phyloP scores from a whole-genome alignment of 495 filamentous ascomycete genomes.

The Baudoinia panamericana region DNA sequence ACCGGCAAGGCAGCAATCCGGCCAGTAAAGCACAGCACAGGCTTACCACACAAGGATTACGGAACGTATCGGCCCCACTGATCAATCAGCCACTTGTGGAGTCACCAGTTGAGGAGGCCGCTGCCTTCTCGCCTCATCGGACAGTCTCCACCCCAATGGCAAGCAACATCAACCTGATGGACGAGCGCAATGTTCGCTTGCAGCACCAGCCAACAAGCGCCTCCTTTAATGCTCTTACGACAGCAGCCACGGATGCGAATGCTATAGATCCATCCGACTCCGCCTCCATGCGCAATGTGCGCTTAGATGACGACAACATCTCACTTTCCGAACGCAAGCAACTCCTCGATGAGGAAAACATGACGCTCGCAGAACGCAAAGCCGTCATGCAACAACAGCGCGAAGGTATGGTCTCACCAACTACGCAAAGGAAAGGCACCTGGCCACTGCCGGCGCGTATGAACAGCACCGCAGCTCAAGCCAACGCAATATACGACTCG shows the following conservation, averaged over 20 bases:
- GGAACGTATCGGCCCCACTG: constrained; percentile 35
- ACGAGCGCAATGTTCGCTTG: constrained; percentile 46
- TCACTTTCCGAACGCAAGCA: constrained; percentile 11
- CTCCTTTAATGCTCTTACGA: constrained; percentile 24
- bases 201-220: constrained; percentile 36
- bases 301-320: constrained; percentile 5
- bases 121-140: constrained; percentile 26
- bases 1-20: background rate
- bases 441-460: constrained; percentile 1
- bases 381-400: constrained; percentile 35
- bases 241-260: constrained; percentile 25
- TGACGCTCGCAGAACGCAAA: constrained; percentile 60
- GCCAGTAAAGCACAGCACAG: background rate
- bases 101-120: constrained; percentile 33
- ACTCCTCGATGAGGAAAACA: constrained; percentile 46
- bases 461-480: constrained; percentile 12
- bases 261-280: constrained; percentile 6
- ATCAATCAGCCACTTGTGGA: constrained; percentile 31
- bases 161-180: constrained; percentile 41
- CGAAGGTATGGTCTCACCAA: background rate
- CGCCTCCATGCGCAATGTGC: background rate
- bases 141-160: constrained; percentile 23
- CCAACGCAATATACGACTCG: constrained; percentile 35
- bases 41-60: constrained; percentile 11
- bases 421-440: constrained; percentile 17